These are phyloP conservation scores for Calonectria leucothoes DNA, from an alignment of 2,329 filamentous ascomycete genomes.

Conservation along the genomic window DNA sequence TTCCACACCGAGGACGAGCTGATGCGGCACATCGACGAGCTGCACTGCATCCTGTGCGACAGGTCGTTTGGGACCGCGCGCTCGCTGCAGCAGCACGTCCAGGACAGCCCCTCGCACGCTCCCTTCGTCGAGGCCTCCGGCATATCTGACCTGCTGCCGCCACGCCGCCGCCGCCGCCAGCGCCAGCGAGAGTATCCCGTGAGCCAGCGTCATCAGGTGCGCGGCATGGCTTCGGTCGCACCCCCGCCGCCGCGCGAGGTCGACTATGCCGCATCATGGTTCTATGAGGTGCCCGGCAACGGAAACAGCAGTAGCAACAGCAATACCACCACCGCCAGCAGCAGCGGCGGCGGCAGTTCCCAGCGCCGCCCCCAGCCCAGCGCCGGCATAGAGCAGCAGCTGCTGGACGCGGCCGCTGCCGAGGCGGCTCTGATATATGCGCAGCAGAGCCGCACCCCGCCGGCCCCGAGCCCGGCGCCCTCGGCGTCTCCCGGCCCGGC, in stretches of 20 bases:
- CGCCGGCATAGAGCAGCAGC: not conserved
- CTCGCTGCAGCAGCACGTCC: not conserved
- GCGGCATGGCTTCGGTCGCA: not conserved
- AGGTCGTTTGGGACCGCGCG: not conserved
- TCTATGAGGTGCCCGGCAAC: not conserved
- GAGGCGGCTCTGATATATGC: not conserved
- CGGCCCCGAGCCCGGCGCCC: not conserved
- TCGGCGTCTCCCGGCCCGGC: not conserved
- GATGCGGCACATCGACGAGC: not conserved
- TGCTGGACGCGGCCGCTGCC: not conserved
- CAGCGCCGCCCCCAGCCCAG: not conserved
- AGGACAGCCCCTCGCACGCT: not conserved
- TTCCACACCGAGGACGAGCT: conserved; percentile 3
- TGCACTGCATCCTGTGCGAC: conserved; percentile 4
- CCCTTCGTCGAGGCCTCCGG: not conserved
- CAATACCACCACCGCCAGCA: too few relatives aligned
- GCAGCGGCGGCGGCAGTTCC: too few relatives aligned
- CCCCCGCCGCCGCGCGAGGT: not conserved
- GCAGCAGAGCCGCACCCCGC: not conserved
- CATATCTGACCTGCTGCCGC: not conserved
- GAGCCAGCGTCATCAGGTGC: not conserved
- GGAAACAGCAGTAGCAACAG: too few relatives aligned
- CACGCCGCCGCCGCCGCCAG: not conserved
- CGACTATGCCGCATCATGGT: not conserved
- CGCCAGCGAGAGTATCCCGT: too few relatives aligned